Evolutionary conservation across 1,284 basidiomycete genomes (phyloP).

Genomic region (Agaricales sp.): DNA sequence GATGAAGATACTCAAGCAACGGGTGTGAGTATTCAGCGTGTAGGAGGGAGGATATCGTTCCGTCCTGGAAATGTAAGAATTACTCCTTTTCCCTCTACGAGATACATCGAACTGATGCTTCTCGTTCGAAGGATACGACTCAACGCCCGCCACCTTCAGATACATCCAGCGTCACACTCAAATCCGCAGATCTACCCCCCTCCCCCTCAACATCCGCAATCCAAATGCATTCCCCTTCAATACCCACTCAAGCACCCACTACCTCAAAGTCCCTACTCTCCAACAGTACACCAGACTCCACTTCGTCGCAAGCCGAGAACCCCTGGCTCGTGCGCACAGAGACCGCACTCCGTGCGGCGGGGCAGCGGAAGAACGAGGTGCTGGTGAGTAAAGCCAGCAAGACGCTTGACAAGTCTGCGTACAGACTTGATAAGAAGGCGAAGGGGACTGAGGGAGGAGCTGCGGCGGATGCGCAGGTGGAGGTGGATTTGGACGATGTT

Average conservation of each 20-base stretch:
- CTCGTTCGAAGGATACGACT: conserved; percentile 4
- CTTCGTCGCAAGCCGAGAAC: conserved; percentile 28
- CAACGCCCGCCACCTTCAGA: conserved; percentile 44
- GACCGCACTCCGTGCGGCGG: conserved; percentile 25
- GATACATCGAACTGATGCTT: background rate
- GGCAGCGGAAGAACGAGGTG: conserved; percentile 59
- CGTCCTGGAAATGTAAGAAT: conserved; percentile 43
- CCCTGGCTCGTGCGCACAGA: conserved; percentile 57
- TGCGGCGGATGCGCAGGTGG: conserved; percentile 50
- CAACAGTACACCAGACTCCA: conserved; percentile 6
- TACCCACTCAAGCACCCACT: conserved; percentile 4
- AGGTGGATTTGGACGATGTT: conserved; percentile 55
- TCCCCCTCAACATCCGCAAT: conserved; percentile 21
- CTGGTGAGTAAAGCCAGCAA: conserved; percentile 54
- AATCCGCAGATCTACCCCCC: conserved; percentile 43
- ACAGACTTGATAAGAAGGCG: conserved; percentile 59
- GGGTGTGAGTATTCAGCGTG: conserved; percentile 32
- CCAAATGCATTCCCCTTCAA: conserved; percentile 10
- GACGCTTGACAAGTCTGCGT: conserved; percentile 52
- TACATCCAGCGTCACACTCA: conserved; percentile 59
- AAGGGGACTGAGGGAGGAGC: conserved; percentile 24
- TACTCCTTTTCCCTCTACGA: conserved; percentile 3
- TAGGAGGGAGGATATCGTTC: conserved; percentile 50
- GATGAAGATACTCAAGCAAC: too few relatives aligned
- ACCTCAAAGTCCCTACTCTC: conserved; percentile 12